Base-by-base conservation (phyloP, 2,329 filamentous ascomycete genomes). In the Colletotrichum incanum region DNA sequence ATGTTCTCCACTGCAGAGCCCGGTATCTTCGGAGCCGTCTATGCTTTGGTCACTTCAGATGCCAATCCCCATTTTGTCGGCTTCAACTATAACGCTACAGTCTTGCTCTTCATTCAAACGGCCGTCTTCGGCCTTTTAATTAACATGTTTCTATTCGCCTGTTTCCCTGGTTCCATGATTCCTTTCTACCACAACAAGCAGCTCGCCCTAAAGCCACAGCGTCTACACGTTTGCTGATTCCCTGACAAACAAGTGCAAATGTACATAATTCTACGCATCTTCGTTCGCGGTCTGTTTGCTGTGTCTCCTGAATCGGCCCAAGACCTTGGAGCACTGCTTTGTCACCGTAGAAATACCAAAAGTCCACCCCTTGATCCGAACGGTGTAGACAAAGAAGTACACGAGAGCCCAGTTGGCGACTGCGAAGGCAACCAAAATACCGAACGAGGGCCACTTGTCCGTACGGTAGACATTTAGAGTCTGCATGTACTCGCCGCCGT, bases 381-480 rank as follows among this genome's bases (percentile, higher is more conserved):
- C 91, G 3, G 90, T 92, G 81, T 92, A 95, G 68, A 94, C 90
- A 78, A 95, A 94, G 82, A 94, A 93, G 79, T 93, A 93, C 1
- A 94, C 92, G 65, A 94, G 80, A 50, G 87, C 82, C 90, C 91
- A 94, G 77, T 94, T 94, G 62, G 89, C 91, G 18, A 93, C 82
- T 64, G 89, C 90, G 79, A 94, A 95, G 1, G 89, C 90, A 11
- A 93, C 76, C 83, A 94, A 93, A 72, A 94, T 91, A 9, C 92
- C 93, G 76, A 94, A 93, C 61, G 70, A 39, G 8, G 73, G 65
- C 93, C 93, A 95, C 82, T 94, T 94, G 65, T 95, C 86, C 26
- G 75, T 76, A 1, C 82, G 80, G 34, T 82, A 66, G 37, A 89
- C 83, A 75, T 88, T 88, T 47, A 89, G 79, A 7, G 87, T 89